Percentiles rank a stretch among this genome's conserved stretches.
Evolutionary conservation across 2,329 filamentous ascomycete species (phyloP).

Genomic region (Emergomyces orientalis): DNA sequence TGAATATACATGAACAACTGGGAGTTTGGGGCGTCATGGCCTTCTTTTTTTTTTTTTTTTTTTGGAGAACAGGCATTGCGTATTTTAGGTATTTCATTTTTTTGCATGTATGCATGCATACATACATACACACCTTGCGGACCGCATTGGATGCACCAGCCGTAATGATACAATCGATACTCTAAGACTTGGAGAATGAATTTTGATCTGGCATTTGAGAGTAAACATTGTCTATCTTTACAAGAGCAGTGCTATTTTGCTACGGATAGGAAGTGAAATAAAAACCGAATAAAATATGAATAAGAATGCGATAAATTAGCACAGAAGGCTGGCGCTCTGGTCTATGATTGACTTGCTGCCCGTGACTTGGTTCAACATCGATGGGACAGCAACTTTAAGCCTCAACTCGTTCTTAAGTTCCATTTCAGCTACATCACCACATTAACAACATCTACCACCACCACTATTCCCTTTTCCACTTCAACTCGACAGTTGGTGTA

Average conservation of each 20-base stretch:
- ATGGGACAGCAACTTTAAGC: neutral
- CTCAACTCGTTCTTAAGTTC: neutral
- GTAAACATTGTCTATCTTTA: neutral
- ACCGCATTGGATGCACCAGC: neutral
- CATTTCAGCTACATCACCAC: neutral
- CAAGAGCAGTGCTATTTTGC: neutral
- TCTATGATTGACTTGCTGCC: neutral
- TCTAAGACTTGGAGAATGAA: neutral
- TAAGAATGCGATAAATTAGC: neutral
- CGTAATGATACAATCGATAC: neutral
- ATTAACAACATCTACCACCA: neutral
- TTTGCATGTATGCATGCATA: neutral
- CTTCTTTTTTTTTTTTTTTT: too few relatives aligned
- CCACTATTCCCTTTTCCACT: neutral
- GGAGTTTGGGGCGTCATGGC: neutral
- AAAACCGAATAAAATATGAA: too few relatives aligned
- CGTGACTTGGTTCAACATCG: neutral
- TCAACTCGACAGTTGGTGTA: neutral
- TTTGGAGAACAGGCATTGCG: neutral
- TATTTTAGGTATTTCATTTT: conserved; percentile 4
- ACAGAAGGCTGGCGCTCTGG: neutral
- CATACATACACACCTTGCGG: neutral
- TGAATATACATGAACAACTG: neutral
- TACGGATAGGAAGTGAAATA: neutral
- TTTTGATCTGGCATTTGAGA: neutral